Evolutionary conservation across 176 grass and related monocot genomes (phyloP).

Genomic region (Hsuehochloa calcarea): DNA sequence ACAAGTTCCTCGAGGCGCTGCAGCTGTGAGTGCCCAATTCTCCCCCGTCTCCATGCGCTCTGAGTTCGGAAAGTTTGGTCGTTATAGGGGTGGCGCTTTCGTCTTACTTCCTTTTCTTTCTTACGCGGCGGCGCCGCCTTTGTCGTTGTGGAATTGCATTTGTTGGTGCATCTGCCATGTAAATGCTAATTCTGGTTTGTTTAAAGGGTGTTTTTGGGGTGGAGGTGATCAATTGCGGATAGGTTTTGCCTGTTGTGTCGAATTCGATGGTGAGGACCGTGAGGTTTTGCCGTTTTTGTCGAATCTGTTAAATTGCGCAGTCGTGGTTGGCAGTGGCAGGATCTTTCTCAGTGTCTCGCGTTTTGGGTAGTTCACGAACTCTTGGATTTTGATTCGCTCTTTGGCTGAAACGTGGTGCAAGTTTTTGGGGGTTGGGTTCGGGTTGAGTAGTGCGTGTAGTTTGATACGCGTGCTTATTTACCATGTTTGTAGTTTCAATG

Average conservation of each 20-base stretch:
- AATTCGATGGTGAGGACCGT: background rate
- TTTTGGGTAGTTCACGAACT: background rate
- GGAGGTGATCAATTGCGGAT: background rate
- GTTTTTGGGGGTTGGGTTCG: background rate
- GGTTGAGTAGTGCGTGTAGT: background rate
- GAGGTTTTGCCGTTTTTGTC: background rate
- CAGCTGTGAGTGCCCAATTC: constrained; percentile 52
- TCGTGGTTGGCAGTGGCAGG: background rate
- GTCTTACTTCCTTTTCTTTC: background rate
- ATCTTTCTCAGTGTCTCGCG: background rate
- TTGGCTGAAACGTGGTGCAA: background rate
- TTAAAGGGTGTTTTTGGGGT: background rate
- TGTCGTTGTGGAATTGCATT: background rate
- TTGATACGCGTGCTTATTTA: background rate
- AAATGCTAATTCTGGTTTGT: background rate
- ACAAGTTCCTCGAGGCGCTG: constrained; percentile 78
- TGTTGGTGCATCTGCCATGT: background rate
- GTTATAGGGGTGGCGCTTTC: background rate
- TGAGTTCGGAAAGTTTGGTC: background rate
- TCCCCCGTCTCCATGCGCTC: background rate
- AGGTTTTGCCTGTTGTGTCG: background rate
- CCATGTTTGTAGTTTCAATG: background rate
- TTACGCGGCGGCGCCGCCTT: background rate
- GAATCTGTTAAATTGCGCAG: background rate
- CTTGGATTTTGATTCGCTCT: background rate